Conservation (phyloP, 2,329 filamentous ascomycete genomes). For the Aspergillus proliferans region DNA sequence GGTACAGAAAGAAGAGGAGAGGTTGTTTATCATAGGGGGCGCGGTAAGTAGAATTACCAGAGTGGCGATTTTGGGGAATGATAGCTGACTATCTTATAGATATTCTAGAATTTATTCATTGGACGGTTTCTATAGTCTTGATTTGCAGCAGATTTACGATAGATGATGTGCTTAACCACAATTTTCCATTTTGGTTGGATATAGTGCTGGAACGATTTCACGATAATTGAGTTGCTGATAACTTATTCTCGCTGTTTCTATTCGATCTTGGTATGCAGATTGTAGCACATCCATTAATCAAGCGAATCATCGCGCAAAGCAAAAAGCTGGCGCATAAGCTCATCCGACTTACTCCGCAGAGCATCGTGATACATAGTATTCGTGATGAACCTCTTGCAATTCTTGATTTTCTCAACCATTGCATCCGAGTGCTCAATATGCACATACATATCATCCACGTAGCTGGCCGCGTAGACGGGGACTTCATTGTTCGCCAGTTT, state of each 20-base stretch:
- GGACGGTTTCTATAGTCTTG: background rate
- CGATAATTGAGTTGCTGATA: background rate
- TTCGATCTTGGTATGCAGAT: background rate
- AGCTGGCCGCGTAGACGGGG: conserved; percentile 79
- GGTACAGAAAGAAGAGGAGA: conserved; percentile 85
- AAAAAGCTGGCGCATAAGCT: conserved; percentile 72
- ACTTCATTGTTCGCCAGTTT: conserved; percentile 71
- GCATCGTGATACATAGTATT: conserved; percentile 86
- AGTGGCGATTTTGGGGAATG: background rate
- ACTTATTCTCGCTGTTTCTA: conserved; percentile 2
- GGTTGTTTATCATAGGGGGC: conserved; percentile 95
- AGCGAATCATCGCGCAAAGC: conserved; percentile 64
- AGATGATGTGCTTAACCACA: background rate
- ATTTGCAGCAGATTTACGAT: background rate
- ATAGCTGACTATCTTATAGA: conserved; percentile 10
- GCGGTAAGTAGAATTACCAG: conserved; percentile 52
- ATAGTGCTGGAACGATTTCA: background rate
- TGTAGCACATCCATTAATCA: conserved; percentile 37
- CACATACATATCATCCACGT: conserved; percentile 88
- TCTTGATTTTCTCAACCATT: conserved; percentile 68
- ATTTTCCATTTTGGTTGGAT: background rate
- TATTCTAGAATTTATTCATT: conserved; percentile 8
- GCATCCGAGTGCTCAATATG: conserved; percentile 67
- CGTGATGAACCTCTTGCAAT: conserved; percentile 74
- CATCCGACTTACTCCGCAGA: conserved; percentile 63